Percentiles rank a stretch among this genome's conserved stretches.
Conservation (phyloP, 139 green algal genomes). For the Closterium sp. region DNA sequence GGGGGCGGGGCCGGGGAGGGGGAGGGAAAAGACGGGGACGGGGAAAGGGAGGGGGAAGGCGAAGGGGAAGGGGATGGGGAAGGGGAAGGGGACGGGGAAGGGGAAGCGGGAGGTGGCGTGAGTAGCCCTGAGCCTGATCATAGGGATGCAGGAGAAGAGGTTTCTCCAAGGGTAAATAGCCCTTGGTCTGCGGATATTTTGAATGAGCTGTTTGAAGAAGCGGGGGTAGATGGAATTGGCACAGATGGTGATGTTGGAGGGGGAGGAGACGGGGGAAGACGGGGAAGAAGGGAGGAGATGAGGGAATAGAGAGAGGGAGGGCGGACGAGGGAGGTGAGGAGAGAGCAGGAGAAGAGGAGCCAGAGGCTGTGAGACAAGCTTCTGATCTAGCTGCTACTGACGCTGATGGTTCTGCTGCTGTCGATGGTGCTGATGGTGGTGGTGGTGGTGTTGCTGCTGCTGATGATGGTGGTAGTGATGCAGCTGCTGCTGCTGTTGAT, state of each 20-base stretch:
- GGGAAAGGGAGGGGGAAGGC: no score
- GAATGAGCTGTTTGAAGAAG: not conserved
- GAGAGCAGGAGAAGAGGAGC: not conserved
- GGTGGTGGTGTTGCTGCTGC: no score
- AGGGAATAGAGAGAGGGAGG: not conserved
- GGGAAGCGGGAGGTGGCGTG: not conserved
- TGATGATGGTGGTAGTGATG: not conserved
- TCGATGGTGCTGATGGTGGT: no score
- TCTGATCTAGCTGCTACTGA: not conserved
- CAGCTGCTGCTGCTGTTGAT: not conserved
- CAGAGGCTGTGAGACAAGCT: not conserved
- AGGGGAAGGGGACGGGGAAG: not conserved
- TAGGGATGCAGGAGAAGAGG: not conserved
- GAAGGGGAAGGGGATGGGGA: not conserved
- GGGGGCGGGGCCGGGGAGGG: not conserved
- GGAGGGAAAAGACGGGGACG: not conserved
- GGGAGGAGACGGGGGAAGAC: not conserved
- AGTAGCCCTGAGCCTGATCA: not conserved
- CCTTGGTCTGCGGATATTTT: not conserved
- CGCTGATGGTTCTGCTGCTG: not conserved
- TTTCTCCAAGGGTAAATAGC: not conserved
- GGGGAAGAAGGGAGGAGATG: not conserved
- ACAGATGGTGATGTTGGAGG: not conserved
- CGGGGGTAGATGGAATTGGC: not conserved
- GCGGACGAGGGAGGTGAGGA: not conserved